Evolutionary conservation across 257 asterid species (phyloP), one percentile per base, ranked within the genome.

Genomic region (Handroanthus guayacan): DNA sequence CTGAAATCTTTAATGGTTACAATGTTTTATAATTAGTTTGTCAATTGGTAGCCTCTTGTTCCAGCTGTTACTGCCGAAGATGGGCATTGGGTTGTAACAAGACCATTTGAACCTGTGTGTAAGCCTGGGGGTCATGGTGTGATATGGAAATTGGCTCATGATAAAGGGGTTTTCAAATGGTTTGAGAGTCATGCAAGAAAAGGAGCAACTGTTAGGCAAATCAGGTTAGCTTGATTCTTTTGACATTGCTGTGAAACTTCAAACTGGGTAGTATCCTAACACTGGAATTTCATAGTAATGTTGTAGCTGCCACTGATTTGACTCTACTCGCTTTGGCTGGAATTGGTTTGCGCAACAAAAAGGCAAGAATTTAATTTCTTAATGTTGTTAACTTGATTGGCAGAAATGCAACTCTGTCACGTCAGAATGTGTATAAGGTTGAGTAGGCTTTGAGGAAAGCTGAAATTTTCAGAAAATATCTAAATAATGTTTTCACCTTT

Each of bases 61-160:
- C 99, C 99, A 81, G 92, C 93, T 82, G 92, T 95, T 75, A 84
- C 91, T 66, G 97, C 98, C 56, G 96, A 91, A 84, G 97, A 93
- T 86, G 99, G 99, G 51, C 83, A 87, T 55, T 95, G 99, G 99
- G 86, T 95, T 72, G 92, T 83, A 44, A 41, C 81, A 56, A 78
- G 91, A 74, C 92, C 91, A 52, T 92, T 90, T 75, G 79, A 66
- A 79, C 97, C 98, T 38, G 85, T 95, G 45, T 90, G 97, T 87
- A 95, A 95, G 85, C 99, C 99, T 80, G 99, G 99, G 52, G 99
- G 99, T 81, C 99, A 95, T 82, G 99, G 99, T 61, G 99, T 88
- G 82, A 91, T 95, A 81, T 95, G 99, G 99, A 95, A 95, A 87
- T 89, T 95, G 84, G 98, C 99, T 66, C 88, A 93, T 78, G 91